These are phyloP conservation scores for Leucocoprinus gongylophorus DNA, from an alignment of 1,284 basidiomycete genomes.

Conservation along the genomic window DNA sequence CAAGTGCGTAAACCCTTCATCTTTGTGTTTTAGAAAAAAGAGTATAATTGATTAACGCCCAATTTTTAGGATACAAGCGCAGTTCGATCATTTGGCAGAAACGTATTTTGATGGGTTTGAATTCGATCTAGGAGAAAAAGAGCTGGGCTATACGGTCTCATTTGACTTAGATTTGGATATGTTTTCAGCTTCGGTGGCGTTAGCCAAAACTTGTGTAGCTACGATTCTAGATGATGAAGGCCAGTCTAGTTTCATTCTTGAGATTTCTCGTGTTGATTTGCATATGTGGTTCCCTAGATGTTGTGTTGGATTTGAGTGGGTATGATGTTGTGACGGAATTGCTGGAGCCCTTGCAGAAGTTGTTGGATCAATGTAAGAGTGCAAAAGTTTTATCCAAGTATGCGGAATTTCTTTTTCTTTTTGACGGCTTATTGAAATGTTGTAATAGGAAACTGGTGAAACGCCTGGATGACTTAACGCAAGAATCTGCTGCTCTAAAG, in stretches of 20 bases:
- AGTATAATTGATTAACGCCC: not conserved
- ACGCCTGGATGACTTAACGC: slow-evolving; percentile 73
- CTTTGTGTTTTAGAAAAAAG: too few relatives aligned
- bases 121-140: slow-evolving; percentile 82
- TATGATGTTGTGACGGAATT: slow-evolving; percentile 67
- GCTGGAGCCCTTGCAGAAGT: slow-evolving; percentile 72
- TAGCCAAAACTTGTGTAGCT: slow-evolving; percentile 80
- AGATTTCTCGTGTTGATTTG: not conserved
- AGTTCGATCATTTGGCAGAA: slow-evolving; percentile 87
- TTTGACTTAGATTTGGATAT: slow-evolving; percentile 90
- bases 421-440: slow-evolving; percentile 7
- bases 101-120: slow-evolving; percentile 76
- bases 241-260: slow-evolving; percentile 21
- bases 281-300: slow-evolving; percentile 42
- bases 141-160: slow-evolving; percentile 73
- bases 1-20: slow-evolving; percentile 51
- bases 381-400: slow-evolving; percentile 79
- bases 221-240: slow-evolving; percentile 71
- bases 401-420: slow-evolving; percentile 20
- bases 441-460: slow-evolving; percentile 72
- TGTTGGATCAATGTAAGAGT: slow-evolving; percentile 75
- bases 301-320: slow-evolving; percentile 64
- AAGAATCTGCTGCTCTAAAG: slow-evolving; percentile 66
- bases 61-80: slow-evolving; percentile 69
- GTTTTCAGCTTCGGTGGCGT: slow-evolving; percentile 83